Base-by-base conservation (phyloP, 768 basidiomycete species). In the Cubamyces sp. region DNA sequence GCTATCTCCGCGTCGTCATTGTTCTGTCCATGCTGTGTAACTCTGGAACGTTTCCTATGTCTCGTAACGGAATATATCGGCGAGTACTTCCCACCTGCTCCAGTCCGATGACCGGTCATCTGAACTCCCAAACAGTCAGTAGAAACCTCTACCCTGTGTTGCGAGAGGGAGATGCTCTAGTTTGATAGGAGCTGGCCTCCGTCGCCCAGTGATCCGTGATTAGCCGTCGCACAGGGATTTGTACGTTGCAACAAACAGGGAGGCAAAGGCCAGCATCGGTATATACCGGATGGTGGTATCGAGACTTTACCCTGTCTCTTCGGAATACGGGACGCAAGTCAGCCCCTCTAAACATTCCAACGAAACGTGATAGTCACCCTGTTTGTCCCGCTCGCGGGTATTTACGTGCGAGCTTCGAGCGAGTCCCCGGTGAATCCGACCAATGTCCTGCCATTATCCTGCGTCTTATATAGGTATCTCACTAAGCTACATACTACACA, bases 51-150 rank as follows among this genome's bases (percentile, higher is more conserved):
- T 26, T n/a, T 28, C 23, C 40, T 40, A n/a, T 50, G 39, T 40
- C 19, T 26, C 14, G 48, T 19, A 23, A 14, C 57, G 51, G 57
- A 34, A 49, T 50, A 15, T 30, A 40, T 66, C 50, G 54, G 54
- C 54, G 46, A 57, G 58, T 58, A 21, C 3, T 40, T 49, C 57
- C 59, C 62, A 54, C 47, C 57, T 55, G 57, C 25, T 15, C 6
- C 1, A 57, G 57, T 64, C 62, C 23, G 40, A 59, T 59, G 62
- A 64, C 62, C 48, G 6, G 57, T 59, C 57, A 59, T 59, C 57
- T 59, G 57, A 59, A 55, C 34, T 1, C 25, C 19, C 45, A 41
- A 53, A 34, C 9, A 26, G 41, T 34, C n/a, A 43, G 8, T 30
- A 8, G 34, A 34, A 43, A 45, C 48, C 42, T 43, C 26, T 34